Conservation (phyloP, 768 basidiomycete species). For the Pleurotus citrinopileatus region DNA sequence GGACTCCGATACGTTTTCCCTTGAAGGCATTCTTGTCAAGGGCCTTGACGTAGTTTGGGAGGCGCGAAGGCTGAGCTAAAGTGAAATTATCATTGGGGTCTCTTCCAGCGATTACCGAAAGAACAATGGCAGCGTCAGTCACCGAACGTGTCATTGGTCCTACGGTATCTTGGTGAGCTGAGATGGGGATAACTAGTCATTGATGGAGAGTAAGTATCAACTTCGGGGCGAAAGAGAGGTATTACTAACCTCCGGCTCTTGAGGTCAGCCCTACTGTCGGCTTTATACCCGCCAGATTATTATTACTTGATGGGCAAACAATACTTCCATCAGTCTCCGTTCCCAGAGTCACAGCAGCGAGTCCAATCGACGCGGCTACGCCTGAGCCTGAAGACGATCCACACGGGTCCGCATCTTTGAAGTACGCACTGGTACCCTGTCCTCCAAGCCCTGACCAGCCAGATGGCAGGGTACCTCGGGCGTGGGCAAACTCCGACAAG, state of each 20-base stretch:
- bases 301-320: constrained; percentile 46
- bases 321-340: constrained; percentile 57
- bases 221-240: not conserved
- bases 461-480: constrained; percentile 40
- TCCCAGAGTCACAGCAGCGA: constrained; percentile 43
- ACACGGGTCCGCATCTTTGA: constrained; percentile 48
- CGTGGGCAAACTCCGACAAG: constrained; percentile 52
- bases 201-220: not conserved
- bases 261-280: constrained; percentile 60
- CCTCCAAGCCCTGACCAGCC: constrained; percentile 64
- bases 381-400: constrained; percentile 62
- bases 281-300: constrained; percentile 58
- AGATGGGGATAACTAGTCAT: constrained; percentile 50
- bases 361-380: constrained; percentile 50
- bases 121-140: constrained; percentile 51
- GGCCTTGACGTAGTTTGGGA: constrained; percentile 57
- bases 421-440: constrained; percentile 49
- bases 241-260: constrained; percentile 46
- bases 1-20: constrained; percentile 56
- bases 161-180: constrained; percentile 56
- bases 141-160: constrained; percentile 55
- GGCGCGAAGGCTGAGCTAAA: constrained; percentile 42
- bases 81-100: constrained; percentile 57
- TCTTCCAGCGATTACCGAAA: constrained; percentile 51
- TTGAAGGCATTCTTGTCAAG: constrained; percentile 44